phyloP scores from a whole-genome alignment of 768 basidiomycete species.

The Boletus eberwhitei region DNA sequence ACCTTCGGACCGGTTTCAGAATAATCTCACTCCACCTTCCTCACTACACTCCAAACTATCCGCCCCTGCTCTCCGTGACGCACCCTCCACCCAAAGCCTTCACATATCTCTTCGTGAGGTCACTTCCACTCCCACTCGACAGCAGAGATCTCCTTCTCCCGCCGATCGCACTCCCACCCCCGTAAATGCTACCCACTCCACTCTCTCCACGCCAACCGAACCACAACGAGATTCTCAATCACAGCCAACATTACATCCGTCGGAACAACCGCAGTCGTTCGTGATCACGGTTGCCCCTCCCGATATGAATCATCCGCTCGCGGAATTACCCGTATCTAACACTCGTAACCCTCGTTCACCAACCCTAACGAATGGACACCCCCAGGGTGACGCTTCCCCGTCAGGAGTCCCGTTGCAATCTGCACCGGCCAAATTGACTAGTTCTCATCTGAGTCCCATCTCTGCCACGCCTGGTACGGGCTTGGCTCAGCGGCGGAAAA shows the following conservation, averaged over 20 bases:
- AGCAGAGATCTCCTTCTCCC: conserved; percentile 14
- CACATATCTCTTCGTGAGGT: conserved; percentile 10
- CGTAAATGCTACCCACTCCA: not conserved
- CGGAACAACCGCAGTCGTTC: conserved; percentile 35
- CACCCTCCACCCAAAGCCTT: conserved; percentile 23
- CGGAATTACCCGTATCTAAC: conserved; percentile 7
- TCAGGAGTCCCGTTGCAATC: conserved; percentile 15
- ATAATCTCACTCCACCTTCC: conserved; percentile 1
- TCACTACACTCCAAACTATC: conserved; percentile 25
- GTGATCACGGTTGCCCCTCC: conserved; percentile 46
- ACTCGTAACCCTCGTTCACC: not conserved
- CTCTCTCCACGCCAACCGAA: conserved; percentile 21
- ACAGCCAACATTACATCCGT: conserved; percentile 15
- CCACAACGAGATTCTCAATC: conserved; percentile 6
- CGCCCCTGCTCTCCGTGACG: conserved; percentile 20
- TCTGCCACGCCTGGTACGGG: conserved; percentile 9
- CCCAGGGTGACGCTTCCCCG: not conserved
- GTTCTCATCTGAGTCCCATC: conserved; percentile 24
- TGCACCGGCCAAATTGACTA: conserved; percentile 12
- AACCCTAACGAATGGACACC: not conserved
- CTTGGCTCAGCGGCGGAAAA: conserved; percentile 34
- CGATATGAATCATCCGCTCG: conserved; percentile 9
- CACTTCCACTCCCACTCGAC: not conserved
- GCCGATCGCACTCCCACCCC: conserved; percentile 4
- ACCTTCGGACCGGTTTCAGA: conserved; percentile 7